phyloP scores from a whole-genome alignment of 352 stramenopile species.

The Globisporangium spiculum region DNA sequence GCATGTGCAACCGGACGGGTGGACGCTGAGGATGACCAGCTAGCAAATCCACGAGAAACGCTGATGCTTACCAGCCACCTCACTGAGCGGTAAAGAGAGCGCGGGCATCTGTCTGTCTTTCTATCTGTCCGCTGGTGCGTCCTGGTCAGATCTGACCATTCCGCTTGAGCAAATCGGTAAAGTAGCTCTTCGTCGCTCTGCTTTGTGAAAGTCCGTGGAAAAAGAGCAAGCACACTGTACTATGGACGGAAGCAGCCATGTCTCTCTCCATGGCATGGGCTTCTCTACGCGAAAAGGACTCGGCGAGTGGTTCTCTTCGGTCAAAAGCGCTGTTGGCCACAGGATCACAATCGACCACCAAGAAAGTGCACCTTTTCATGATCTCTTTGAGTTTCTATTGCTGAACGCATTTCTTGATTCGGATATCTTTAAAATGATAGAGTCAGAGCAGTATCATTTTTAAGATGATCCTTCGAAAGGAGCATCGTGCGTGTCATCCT shows the following conservation, averaged over 20 bases:
- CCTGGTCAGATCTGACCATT: conserved; percentile 1
- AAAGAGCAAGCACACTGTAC: no score
- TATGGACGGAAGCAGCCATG: no score
- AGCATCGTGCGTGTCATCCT: not conserved
- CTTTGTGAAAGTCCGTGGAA: no score
- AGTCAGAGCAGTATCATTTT: not conserved
- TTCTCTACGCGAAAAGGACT: no score
- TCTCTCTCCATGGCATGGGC: not conserved
- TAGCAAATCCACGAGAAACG: not conserved
- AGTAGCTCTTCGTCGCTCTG: not conserved
- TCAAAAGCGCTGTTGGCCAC: not conserved
- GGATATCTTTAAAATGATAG: not conserved
- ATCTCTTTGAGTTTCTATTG: not conserved
- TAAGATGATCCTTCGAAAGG: not conserved
- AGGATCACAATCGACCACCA: not conserved
- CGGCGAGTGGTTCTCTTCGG: no score
- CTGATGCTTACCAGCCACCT: not conserved
- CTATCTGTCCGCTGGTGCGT: not conserved
- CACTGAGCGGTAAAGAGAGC: not conserved
- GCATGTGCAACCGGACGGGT: not conserved
- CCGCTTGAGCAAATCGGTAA: not conserved
- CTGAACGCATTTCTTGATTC: not conserved
- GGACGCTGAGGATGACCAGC: conserved; percentile 3
- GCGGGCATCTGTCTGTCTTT: not conserved
- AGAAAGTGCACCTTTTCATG: not conserved